Evolutionary conservation across 495 filamentous ascomycete species (phyloP).

Genomic region (Paragyromitra xinjiangensis): DNA sequence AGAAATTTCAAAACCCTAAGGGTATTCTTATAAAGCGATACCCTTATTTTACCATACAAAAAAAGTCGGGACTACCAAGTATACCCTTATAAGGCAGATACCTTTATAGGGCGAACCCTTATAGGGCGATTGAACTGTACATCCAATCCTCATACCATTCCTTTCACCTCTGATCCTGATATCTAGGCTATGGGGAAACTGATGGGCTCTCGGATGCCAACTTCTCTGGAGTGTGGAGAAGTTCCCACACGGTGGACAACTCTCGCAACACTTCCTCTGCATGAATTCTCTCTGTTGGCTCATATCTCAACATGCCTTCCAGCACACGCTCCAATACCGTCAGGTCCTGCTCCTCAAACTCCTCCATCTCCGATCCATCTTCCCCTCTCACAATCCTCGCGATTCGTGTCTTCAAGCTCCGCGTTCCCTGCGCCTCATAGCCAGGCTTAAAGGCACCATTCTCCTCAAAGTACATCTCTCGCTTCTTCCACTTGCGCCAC

Average conservation of each 20-base stretch:
- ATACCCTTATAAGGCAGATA: too few relatives aligned
- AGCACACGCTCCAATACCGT: not conserved
- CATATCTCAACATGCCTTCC: constrained; percentile 20
- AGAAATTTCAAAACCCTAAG: too few relatives aligned
- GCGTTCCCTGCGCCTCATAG: not conserved
- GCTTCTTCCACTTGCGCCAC: constrained; percentile 22
- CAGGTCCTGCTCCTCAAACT: not conserved
- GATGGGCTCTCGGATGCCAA: too few relatives aligned
- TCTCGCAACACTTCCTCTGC: not conserved
- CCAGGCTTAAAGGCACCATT: not conserved
- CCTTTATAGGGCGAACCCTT: too few relatives aligned
- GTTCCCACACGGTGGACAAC: not conserved
- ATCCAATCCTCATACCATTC: too few relatives aligned
- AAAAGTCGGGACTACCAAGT: too few relatives aligned
- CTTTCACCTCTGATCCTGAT: too few relatives aligned
- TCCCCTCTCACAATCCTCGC: not conserved
- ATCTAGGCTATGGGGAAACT: too few relatives aligned
- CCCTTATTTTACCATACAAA: too few relatives aligned
- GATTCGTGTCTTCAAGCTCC: not conserved
- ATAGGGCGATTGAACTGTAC: too few relatives aligned
- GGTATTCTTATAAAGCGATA: too few relatives aligned
- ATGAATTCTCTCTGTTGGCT: constrained; percentile 6
- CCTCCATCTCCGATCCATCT: not conserved
- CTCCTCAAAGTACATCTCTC: not conserved
- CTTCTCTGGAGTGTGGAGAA: too few relatives aligned